These are phyloP conservation scores for Anisodus acutangulus DNA, from an alignment of 257 asterid species.

Conservation along the genomic window DNA sequence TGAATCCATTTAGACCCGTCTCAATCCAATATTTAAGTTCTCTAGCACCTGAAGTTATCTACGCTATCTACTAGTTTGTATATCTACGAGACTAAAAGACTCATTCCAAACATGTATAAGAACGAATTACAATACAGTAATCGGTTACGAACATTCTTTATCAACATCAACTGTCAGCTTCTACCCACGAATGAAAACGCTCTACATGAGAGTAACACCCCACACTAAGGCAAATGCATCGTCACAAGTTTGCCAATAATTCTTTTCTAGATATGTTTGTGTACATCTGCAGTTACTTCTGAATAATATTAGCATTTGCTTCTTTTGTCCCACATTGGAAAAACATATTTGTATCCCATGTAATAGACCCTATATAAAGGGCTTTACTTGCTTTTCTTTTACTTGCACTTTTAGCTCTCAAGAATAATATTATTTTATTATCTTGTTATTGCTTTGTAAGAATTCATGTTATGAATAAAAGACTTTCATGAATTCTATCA, in stretches of 20 bases:
- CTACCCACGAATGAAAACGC: not conserved
- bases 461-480: too few species aligned
- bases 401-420: too few species aligned
- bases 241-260: not conserved
- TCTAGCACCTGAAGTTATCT: not conserved
- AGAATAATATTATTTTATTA: too few species aligned
- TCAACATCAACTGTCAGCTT: not conserved
- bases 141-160: not conserved
- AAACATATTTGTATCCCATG: too few species aligned
- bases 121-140: too few species aligned
- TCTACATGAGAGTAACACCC: not conserved
- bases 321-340: too few species aligned
- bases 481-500: too few species aligned
- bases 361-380: too few species aligned
- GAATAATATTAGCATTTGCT: too few species aligned
- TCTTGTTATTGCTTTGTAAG: too few species aligned
- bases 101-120: not conserved
- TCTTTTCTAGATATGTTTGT: constrained; percentile 8
- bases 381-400: too few species aligned
- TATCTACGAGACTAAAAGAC: not conserved
- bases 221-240: not conserved
- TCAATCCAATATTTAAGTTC: not conserved
- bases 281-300: not conserved
- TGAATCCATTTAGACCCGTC: not conserved
- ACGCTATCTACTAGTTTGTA: not conserved